These are phyloP conservation scores for Mucor mucedo DNA, from an alignment of 371 early-diverging fungal genomes.

Conservation along the genomic window DNA sequence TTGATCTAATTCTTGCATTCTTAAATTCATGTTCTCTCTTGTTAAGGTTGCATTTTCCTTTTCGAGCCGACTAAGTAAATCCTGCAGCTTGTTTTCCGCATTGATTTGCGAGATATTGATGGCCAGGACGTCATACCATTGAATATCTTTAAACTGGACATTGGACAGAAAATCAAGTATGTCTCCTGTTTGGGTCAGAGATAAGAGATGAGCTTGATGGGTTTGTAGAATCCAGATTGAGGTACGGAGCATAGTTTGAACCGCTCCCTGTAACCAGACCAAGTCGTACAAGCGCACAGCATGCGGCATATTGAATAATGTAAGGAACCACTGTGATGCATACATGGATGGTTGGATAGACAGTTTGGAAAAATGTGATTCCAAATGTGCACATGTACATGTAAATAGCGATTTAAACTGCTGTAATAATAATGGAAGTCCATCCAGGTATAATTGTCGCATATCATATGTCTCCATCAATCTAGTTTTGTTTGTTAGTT, in stretches of 20 bases:
- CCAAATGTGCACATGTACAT: slow-evolving; percentile 76
- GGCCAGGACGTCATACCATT: not conserved
- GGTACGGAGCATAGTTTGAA: slow-evolving; percentile 78
- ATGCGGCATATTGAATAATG: slow-evolving; percentile 81
- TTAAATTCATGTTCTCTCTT: slow-evolving; percentile 49
- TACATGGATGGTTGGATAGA: slow-evolving; percentile 85
- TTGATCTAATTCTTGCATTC: slow-evolving; percentile 58
- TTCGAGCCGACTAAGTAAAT: slow-evolving; percentile 54
- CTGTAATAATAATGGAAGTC: slow-evolving; percentile 77
- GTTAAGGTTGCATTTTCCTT: slow-evolving; percentile 56
- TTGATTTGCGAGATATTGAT: not conserved
- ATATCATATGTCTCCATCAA: slow-evolving; percentile 87
- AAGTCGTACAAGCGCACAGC: slow-evolving; percentile 89
- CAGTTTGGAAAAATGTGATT: slow-evolving; percentile 72
- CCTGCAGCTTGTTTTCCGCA: slow-evolving; percentile 60
- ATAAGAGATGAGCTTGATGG: slow-evolving; percentile 69
- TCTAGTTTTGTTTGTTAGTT: slow-evolving; percentile 23
- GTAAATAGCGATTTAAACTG: slow-evolving; percentile 84
- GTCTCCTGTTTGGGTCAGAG: slow-evolving; percentile 52
- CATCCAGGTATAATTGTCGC: slow-evolving; percentile 79
- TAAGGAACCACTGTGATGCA: slow-evolving; percentile 91
- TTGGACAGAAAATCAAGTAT: not conserved
- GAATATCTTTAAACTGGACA: not conserved
- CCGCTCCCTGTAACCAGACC: slow-evolving; percentile 84
- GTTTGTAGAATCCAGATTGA: slow-evolving; percentile 81